Evolutionary conservation across 139 green algal genomes (phyloP).

Genomic region (Zygnema cylindricum): DNA sequence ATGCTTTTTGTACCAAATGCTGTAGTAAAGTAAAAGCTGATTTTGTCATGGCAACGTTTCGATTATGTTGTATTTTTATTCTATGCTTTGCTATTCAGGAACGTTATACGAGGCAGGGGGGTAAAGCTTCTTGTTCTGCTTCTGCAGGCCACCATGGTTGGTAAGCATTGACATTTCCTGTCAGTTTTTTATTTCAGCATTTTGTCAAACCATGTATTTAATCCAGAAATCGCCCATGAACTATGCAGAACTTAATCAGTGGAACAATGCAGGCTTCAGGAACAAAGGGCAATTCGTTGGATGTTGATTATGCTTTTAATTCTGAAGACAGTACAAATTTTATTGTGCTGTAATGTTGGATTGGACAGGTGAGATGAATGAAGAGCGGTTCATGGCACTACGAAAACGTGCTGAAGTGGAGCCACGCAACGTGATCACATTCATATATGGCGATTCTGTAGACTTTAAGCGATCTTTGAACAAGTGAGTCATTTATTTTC

Average conservation of each 20-base stretch:
- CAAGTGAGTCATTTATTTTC: slow-evolving; percentile 45
- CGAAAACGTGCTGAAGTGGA: slow-evolving; percentile 53
- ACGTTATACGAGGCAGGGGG: slow-evolving; percentile 18
- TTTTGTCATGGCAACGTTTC: neutral
- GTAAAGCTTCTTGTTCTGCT: slow-evolving; percentile 44
- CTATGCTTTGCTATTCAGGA: slow-evolving; percentile 31
- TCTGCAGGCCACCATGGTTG: neutral
- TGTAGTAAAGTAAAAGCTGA: neutral
- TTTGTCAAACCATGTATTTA: neutral
- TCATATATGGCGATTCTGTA: neutral
- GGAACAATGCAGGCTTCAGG: neutral
- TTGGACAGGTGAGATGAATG: slow-evolving; percentile 35
- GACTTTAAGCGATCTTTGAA: slow-evolving; percentile 12
- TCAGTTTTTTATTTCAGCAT: neutral
- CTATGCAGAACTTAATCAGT: neutral
- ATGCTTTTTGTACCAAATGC: neutral
- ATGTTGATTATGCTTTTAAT: neutral
- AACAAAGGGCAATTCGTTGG: neutral
- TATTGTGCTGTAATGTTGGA: neutral
- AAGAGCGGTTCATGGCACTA: slow-evolving; percentile 62
- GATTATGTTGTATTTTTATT: slow-evolving; percentile 3
- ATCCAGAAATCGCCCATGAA: neutral
- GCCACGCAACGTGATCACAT: slow-evolving; percentile 1
- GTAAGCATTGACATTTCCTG: neutral
- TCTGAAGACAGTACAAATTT: neutral